These are phyloP conservation scores for Gossypium herbaceum DNA, from an alignment of 345 rosid species.

Conservation along the genomic window DNA sequence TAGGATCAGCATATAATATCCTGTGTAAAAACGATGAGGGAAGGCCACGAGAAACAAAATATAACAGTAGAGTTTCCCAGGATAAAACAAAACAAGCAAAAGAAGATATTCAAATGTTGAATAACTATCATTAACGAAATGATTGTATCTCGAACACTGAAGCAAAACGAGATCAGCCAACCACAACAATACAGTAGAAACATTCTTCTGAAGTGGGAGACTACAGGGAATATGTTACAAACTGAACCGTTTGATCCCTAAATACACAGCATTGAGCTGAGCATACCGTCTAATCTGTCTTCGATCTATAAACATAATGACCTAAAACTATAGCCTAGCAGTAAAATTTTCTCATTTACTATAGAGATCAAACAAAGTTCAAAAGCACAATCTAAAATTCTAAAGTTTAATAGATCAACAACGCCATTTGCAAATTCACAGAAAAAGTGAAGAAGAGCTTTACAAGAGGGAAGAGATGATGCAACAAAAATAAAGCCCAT, in stretches of 20 bases:
- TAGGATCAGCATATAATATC: neutral
- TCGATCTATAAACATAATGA: neutral
- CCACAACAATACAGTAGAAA: neutral
- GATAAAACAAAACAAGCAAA: neutral
- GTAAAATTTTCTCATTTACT: too few relatives aligned
- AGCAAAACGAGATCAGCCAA: neutral
- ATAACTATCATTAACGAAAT: neutral
- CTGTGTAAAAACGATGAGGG: neutral
- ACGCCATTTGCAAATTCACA: constrained; percentile 9
- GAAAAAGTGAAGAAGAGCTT: neutral
- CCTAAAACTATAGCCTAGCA: too few relatives aligned
- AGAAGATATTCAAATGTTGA: neutral
- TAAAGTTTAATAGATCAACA: neutral
- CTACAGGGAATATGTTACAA: neutral
- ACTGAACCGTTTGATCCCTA: neutral
- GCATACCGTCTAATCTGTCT: neutral
- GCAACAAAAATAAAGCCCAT: constrained; percentile 88
- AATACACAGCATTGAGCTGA: neutral
- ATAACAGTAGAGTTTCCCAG: neutral
- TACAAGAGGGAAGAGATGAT: constrained; percentile 69
- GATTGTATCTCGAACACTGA: neutral
- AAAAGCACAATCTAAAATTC: neutral
- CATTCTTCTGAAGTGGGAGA: neutral
- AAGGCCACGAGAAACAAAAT: neutral
- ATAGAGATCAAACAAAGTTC: neutral